Conservation (phyloP, 768 basidiomycete species). For the Boletellus sp. region DNA sequence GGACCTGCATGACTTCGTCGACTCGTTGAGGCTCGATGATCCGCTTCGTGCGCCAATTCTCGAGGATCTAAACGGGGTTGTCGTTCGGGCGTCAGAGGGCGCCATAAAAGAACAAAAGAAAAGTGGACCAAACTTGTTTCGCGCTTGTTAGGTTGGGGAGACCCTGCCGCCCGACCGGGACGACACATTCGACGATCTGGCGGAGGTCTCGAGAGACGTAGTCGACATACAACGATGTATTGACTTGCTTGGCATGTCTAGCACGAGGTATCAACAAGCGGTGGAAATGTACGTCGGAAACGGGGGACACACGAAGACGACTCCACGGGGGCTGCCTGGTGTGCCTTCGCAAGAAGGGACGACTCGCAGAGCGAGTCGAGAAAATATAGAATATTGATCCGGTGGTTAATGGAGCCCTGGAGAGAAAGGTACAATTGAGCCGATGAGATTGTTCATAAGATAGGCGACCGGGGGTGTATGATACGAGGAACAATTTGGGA, state of each 20-base stretch:
- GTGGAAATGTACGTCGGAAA: background rate
- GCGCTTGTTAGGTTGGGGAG: slow-evolving; percentile 84
- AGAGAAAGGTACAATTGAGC: background rate
- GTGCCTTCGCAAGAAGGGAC: slow-evolving; percentile 64
- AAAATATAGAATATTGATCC: slow-evolving; percentile 93
- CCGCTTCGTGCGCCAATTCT: slow-evolving; percentile 85
- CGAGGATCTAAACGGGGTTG: slow-evolving; percentile 61
- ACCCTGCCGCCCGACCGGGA: slow-evolving; percentile 84
- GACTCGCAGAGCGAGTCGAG: slow-evolving; percentile 85
- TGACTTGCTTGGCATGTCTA: slow-evolving; percentile 34
- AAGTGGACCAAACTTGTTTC: slow-evolving; percentile 58
- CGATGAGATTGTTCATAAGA: background rate
- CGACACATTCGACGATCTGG: slow-evolving; percentile 79
- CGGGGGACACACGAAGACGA: slow-evolving; percentile 19
- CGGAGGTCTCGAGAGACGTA: slow-evolving; percentile 75
- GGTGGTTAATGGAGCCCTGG: slow-evolving; percentile 80
- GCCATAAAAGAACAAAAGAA: too few relatives aligned
- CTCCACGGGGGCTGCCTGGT: slow-evolving; percentile 31
- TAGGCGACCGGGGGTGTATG: background rate
- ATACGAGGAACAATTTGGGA: background rate
- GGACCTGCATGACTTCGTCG: slow-evolving; percentile 59
- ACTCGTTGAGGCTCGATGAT: slow-evolving; percentile 76
- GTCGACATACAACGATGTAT: slow-evolving; percentile 64
- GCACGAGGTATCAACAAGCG: background rate
- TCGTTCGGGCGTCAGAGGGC: background rate